Conservation (phyloP, 192 early-diverging fungal genomes). For the Blastocladiella britannica region DNA sequence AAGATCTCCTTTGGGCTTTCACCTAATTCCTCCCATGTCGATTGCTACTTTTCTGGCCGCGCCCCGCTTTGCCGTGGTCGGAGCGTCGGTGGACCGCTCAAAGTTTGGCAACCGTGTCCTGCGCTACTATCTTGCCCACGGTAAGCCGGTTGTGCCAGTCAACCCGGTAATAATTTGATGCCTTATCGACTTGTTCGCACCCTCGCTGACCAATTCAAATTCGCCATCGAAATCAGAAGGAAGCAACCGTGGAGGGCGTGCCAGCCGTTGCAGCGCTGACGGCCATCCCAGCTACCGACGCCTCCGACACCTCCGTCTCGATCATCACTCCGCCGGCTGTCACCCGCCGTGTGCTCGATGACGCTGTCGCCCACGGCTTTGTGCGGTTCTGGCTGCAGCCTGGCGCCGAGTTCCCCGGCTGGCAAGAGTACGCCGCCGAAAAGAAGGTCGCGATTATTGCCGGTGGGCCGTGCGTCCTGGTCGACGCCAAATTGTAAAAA, state of each 20-base stretch:
- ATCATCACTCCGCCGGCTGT: conserved; percentile 27
- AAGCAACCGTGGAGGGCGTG: background rate
- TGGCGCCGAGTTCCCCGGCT: conserved; percentile 16
- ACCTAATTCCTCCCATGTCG: no score
- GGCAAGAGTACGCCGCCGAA: conserved; percentile 6
- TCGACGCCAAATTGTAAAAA: conserved; percentile 10
- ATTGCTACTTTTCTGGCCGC: conserved; percentile 22
- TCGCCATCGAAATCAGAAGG: no score
- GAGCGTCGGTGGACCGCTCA: conserved; percentile 41
- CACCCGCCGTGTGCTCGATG: conserved; percentile 13
- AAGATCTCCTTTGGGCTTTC: no score
- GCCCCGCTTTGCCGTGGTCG: conserved; percentile 47
- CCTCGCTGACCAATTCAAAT: no score
- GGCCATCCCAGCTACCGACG: background rate
- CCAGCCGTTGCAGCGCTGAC: conserved; percentile 6
- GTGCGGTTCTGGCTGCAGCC: conserved; percentile 27
- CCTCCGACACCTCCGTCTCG: conserved; percentile 12
- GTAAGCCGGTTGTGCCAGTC: background rate
- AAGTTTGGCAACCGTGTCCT: conserved; percentile 79
- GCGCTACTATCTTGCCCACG: conserved; percentile 29
- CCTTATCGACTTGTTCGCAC: no score
- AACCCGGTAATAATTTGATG: no score
- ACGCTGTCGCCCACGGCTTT: conserved; percentile 18
- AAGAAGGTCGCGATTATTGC: conserved; percentile 12
- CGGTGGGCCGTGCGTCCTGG: conserved; percentile 23